Evolutionary conservation across 78 protist genomes (phyloP), one percentile per base, ranked within the genome.

Genomic region (Andalucia godoyi): DNA sequence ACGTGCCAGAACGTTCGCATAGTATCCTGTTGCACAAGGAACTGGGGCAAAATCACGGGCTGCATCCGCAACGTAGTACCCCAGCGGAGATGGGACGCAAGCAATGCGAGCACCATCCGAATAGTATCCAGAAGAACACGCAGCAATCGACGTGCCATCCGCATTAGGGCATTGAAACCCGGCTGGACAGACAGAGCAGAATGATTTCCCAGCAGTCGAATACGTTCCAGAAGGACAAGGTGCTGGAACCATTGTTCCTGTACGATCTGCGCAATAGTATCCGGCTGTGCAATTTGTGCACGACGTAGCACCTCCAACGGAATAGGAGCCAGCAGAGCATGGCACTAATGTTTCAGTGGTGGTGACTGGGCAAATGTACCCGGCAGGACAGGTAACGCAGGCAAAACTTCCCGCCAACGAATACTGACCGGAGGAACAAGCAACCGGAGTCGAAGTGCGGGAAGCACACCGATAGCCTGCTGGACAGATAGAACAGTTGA

Each of bases 91-190:
- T n/a, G n/a, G n/a, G n/a, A n/a, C n/a, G n/a, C n/a, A n/a, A n/a
- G n/a, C n/a, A n/a, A n/a, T n/a, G n/a, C n/a, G n/a, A n/a, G n/a
- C n/a, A n/a, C n/a, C n/a, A n/a, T n/a, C n/a, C n/a, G n/a, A n/a
- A n/a, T n/a, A n/a, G n/a, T n/a, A n/a, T n/a, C n/a, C n/a, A n/a
- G n/a, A n/a, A n/a, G n/a, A n/a, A n/a, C n/a, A n/a, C n/a, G n/a
- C n/a, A n/a, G n/a, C n/a, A n/a, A n/a, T n/a, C n/a, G n/a, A n/a
- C n/a, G n/a, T n/a, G n/a, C n/a, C 47, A 8, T 70, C 66, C 4
- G 60, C 74, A 27, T 36, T 29, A n/a, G 68, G 65, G 52, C 84
- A 79, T 27, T 57, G 34, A 29, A 1, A 9, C 52, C 12, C 66
- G 17, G 51, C 34, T 2, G 57, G 72, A 21, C 72, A 66, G 23